A percentile compares a stretch with the other conserved stretches of the same genome.
Evolutionary conservation across 1,139 yeast genomes (phyloP).

Genomic region (Pneumocystis carinii): DNA sequence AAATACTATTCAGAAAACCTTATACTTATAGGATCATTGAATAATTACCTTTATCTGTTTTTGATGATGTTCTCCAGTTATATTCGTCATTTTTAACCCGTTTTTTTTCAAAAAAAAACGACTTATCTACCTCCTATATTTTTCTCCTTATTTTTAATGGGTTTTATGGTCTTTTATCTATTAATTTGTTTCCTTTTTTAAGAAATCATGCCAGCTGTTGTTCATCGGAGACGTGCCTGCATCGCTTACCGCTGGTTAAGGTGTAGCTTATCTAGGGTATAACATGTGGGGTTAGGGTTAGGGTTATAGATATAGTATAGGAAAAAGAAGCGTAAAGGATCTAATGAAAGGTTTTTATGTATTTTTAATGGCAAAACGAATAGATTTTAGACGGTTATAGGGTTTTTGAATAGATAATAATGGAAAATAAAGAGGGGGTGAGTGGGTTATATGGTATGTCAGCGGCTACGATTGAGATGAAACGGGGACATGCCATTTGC

Average conservation of each 20-base stretch:
- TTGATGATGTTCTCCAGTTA: neutral
- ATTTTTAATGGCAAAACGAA: too few relatives aligned
- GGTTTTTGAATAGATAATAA: too few relatives aligned
- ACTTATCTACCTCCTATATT: neutral
- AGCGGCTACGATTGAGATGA: neutral
- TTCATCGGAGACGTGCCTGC: neutral
- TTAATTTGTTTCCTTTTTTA: neutral
- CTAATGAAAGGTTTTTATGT: too few relatives aligned
- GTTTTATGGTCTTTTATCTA: neutral
- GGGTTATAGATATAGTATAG: too few relatives aligned
- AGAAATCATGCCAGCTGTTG: neutral
- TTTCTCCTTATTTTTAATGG: neutral
- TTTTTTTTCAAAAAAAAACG: neutral
- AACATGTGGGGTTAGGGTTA: too few relatives aligned
- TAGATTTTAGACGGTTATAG: too few relatives aligned
- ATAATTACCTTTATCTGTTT: neutral
- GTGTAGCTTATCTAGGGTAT: neutral
- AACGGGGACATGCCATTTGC: slow-evolving; percentile 1
- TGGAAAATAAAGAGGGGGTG: neutral
- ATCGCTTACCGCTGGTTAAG: neutral
- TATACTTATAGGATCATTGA: neutral
- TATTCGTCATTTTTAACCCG: neutral
- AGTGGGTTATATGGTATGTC: neutral
- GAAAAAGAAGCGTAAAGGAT: too few relatives aligned
- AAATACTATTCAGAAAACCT: neutral